A percentile compares a stretch with the other conserved stretches of the same genome.
Evolutionary conservation across 2,329 filamentous ascomycete species (phyloP).

Genomic region (Nemania sp.): DNA sequence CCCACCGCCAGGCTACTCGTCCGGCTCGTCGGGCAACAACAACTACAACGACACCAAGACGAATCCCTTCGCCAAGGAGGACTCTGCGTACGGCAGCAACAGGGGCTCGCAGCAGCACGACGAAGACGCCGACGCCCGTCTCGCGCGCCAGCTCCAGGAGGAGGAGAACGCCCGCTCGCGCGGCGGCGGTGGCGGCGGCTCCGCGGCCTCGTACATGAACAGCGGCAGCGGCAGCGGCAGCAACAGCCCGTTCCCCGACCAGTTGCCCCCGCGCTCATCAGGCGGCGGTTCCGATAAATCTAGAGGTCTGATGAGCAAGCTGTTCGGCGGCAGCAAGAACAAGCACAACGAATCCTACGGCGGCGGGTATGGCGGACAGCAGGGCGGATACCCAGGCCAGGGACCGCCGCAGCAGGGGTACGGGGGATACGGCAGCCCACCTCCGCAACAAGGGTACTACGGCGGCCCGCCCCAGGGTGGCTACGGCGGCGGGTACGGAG

Average conservation of each 20-base stretch:
- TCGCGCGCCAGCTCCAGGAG: constrained; percentile 83
- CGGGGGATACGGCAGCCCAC: constrained; percentile 51
- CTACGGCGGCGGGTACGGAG: constrained; percentile 36
- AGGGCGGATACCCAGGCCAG: constrained; percentile 50
- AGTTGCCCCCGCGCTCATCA: constrained; percentile 58
- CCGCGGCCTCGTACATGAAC: constrained; percentile 51
- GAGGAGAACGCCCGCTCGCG: constrained; percentile 77
- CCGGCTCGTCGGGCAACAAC: constrained; percentile 58
- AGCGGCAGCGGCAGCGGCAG: constrained; percentile 46
- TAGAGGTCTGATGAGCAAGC: constrained; percentile 53
- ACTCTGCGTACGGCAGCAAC: constrained; percentile 16
- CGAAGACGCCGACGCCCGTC: constrained; percentile 55
- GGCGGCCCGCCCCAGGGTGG: constrained; percentile 49
- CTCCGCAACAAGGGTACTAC: constrained; percentile 52
- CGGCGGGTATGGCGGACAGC: constrained; percentile 50
- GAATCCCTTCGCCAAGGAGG: constrained; percentile 73
- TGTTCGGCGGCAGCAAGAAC: constrained; percentile 50
- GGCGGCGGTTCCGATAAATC: constrained; percentile 55
- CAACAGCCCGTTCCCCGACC: constrained; percentile 51
- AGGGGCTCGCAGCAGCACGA: constrained; percentile 43
- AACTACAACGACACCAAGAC: constrained; percentile 68
- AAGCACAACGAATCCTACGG: constrained; percentile 49
- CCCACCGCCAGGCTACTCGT: constrained; percentile 75
- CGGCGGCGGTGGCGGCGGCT: constrained; percentile 44
- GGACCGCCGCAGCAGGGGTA: constrained; percentile 51